Evolutionary conservation across 495 filamentous ascomycete species (phyloP).

Genomic region (Penicillium atrosanguineum): DNA sequence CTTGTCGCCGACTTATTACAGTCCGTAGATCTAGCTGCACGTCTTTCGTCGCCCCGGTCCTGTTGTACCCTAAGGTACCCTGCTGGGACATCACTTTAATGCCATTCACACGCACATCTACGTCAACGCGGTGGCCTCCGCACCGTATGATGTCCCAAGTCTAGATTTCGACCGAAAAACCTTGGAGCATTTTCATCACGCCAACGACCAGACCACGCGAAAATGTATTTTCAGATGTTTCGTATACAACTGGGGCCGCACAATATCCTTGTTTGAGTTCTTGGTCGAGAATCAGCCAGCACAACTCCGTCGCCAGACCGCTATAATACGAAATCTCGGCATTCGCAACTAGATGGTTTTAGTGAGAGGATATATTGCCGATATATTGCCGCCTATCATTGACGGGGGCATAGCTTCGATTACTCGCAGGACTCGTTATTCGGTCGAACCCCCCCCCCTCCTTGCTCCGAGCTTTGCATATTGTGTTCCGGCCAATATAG

Average conservation of each 20-base stretch:
- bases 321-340: background rate
- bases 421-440: background rate
- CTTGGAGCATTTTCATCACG: background rate
- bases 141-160: background rate
- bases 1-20: background rate
- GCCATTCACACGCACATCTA: background rate
- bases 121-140: background rate
- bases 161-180: background rate
- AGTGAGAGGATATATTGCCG: background rate
- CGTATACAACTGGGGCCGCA: background rate
- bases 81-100: background rate
- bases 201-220: background rate
- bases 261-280: conserved; percentile 1
- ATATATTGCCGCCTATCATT: background rate
- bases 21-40: background rate
- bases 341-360: background rate
- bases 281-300: conserved; percentile 10
- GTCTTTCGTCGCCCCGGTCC: background rate
- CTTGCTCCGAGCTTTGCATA: background rate
- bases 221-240: background rate
- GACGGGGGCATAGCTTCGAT: background rate
- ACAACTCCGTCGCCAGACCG: conserved; percentile 1
- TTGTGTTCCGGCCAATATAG: background rate
- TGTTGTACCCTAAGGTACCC: background rate
- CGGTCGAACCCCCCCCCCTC: no score